These are phyloP conservation scores for Cymbopogon flexuosus DNA, from an alignment of 202 grass and related monocot species.

Conservation along the genomic window DNA sequence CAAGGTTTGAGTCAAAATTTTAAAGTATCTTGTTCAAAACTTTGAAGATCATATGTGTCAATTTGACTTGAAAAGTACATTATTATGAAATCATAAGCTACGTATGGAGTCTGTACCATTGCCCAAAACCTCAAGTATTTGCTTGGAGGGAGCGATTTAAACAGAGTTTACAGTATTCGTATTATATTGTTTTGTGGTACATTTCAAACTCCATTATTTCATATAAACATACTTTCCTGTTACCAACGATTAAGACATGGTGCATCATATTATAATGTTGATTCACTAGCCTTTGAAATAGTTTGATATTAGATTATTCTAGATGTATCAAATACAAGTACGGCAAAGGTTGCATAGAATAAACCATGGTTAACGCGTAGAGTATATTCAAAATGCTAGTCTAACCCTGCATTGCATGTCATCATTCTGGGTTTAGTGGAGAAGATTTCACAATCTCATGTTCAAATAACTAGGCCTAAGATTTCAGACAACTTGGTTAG, in stretches of 20 bases:
- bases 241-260: neutral
- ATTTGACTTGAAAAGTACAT: neutral
- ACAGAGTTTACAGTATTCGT: neutral
- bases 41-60: neutral
- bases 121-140: neutral
- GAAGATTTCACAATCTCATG: neutral
- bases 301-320: neutral
- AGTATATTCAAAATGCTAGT: neutral
- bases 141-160: neutral
- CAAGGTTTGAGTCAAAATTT: neutral
- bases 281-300: constrained; percentile 17
- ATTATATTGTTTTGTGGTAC: neutral
- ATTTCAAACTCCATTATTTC: neutral
- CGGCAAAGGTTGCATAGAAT: neutral
- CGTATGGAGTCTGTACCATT: neutral
- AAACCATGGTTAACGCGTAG: neutral
- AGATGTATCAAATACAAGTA: constrained; percentile 6
- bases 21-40: neutral
- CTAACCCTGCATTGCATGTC: neutral
- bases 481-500: neutral
- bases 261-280: neutral
- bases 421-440: constrained; percentile 7
- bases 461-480: neutral
- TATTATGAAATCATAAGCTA: neutral
- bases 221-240: neutral